A percentile compares a stretch with the other conserved stretches of the same genome.
phyloP scores from a whole-genome alignment of 2,329 filamentous ascomycete genomes.

The Cordyceps pruinosa region DNA sequence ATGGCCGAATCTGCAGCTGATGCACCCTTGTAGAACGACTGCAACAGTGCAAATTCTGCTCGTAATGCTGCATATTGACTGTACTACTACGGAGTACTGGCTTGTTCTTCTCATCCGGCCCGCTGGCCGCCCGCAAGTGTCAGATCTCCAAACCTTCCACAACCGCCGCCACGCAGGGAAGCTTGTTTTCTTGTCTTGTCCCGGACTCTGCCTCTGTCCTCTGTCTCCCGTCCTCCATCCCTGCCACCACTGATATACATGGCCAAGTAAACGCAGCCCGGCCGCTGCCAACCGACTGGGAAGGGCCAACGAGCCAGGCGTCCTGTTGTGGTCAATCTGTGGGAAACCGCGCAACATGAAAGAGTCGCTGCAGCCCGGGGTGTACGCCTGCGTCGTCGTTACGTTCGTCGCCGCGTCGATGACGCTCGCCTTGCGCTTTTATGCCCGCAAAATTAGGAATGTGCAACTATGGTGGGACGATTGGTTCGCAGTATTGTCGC shows the following conservation, averaged over 20 bases:
- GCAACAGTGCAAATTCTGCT: neutral
- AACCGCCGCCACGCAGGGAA: too few species aligned
- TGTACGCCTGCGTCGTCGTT: constrained; percentile 11
- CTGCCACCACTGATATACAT: too few species aligned
- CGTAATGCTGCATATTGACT: neutral
- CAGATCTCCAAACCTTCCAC: too few species aligned
- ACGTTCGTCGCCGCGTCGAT: neutral
- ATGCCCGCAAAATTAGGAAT: constrained; percentile 11
- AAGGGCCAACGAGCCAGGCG: too few species aligned
- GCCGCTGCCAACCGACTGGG: too few species aligned
- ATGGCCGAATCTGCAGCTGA: too few species aligned
- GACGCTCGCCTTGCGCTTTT: constrained; percentile 12
- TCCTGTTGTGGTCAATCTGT: too few species aligned
- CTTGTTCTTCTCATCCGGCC: neutral
- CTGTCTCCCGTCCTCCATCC: too few species aligned
- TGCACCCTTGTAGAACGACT: neutral
- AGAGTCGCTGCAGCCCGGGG: neutral
- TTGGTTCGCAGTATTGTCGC: constrained; percentile 12
- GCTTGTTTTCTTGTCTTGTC: too few species aligned
- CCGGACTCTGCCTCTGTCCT: too few species aligned
- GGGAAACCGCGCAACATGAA: neutral
- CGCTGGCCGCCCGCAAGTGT: neutral
- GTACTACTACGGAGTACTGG: too few species aligned
- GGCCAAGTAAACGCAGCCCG: neutral
- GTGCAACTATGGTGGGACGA: constrained; percentile 14